Base-by-base conservation (phyloP, 768 basidiomycete species). In the Rhodocollybia butyracea region DNA sequence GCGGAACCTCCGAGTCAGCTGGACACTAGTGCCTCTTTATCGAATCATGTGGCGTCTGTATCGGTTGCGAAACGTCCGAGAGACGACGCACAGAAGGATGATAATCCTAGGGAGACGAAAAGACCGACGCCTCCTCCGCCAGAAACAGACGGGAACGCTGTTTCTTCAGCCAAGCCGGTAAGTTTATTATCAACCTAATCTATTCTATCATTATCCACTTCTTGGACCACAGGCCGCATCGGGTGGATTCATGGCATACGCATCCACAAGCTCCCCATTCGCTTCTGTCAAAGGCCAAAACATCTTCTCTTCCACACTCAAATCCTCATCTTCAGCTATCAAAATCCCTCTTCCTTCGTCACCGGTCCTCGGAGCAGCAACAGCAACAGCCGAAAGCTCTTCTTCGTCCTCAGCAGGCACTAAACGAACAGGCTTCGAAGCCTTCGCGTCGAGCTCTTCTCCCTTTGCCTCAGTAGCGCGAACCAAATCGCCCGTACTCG, bases 161-260 rank as follows among this genome's bases (percentile, higher is more conserved):
- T n/a, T 4, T 13, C 22, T 8, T 12, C 48, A 8, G 26, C 15
- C 34, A 34, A 50, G 60, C 72, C 52, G 67, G 76, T 21, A 79
- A 84, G 69, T 62, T 75, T 55, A 41, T 85, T 75, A 4, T 34
- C 31, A 45, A n/a, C 21, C 53, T 56, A 34, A 55, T 56, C 53
- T 59, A 56, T 46, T 59, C 46, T n/a, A 10, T 46, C 29, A 21
- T 46, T 29, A 57, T n/a, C n/a, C n/a, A n/a, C 46, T 46, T 48
- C 41, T 39, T 41, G n/a, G n/a, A 43, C 50, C n/a, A 26, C 27
- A 55, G 51, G 57, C 30, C 29, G 48, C 43, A 42, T 52, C 88
- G 86, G 73, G 80, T 51, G 89, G 89, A 24, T 92, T 92, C 68
- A 84, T 86, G 80, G 86, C 88, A 2, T 92, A 90, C 62, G 89